Percentiles rank a stretch among this genome's conserved stretches.
Evolutionary conservation across 495 filamentous ascomycete genomes (phyloP).

Genomic region (Hyaloscypha finlandica): DNA sequence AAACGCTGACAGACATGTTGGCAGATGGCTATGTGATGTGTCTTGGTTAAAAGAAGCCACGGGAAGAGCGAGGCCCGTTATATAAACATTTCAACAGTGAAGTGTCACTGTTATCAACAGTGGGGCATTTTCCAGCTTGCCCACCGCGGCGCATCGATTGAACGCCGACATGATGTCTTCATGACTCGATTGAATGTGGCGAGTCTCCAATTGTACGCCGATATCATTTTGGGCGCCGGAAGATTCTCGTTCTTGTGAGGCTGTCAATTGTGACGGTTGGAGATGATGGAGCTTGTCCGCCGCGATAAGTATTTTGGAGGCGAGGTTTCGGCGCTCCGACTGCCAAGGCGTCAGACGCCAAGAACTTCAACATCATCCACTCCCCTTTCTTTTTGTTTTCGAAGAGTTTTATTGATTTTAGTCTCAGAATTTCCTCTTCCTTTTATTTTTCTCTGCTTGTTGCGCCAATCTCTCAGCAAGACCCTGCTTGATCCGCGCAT

Average conservation of each 20-base stretch:
- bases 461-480: conserved; percentile 11
- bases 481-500: neutral
- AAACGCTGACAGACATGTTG: conserved; percentile 24
- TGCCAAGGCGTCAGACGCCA: neutral
- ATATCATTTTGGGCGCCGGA: neutral
- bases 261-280: neutral
- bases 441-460: conserved; percentile 8
- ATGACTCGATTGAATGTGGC: neutral
- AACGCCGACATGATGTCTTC: neutral
- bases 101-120: neutral
- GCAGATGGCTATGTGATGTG: neutral
- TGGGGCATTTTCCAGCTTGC: neutral
- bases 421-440: conserved; percentile 4
- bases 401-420: neutral
- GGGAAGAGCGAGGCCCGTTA: neutral
- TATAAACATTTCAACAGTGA: conserved; percentile 1
- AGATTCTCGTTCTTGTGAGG: neutral
- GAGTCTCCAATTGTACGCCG: neutral
- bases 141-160: conserved; percentile 2
- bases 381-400: neutral
- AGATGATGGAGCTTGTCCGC: neutral
- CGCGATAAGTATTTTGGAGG: neutral
- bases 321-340: neutral
- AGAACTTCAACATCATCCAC: neutral
- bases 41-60: neutral